Base-by-base conservation (phyloP, 2,329 filamentous ascomycete species). In the Clonostachys rosea region DNA sequence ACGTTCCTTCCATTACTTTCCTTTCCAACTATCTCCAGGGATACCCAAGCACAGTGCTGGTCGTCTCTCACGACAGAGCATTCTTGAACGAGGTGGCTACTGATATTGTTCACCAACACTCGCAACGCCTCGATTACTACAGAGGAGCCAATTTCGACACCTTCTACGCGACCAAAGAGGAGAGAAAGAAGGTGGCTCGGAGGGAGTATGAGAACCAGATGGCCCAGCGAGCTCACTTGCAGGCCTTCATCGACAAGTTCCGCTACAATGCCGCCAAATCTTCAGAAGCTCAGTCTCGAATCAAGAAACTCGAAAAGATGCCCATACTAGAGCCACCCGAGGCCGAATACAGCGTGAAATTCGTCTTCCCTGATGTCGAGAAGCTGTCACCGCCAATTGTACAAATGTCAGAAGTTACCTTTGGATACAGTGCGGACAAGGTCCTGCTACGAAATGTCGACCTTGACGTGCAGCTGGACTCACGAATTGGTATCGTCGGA, bases 211-310 rank as follows among this genome's bases (percentile, higher is more conserved):
- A 99, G 70, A 97, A 95, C 69, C 94, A 99, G 64, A 96, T 97
- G 90, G 90, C 79, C 1, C 84, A 92, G 68, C 82, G 94, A 57
- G 90, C 91, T 34, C 94, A 99, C 75, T 72, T 99, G 53, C 94
- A 99, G 74, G 86, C 89, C 30, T 99, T 99, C 70, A 99, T 99
- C 71, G 94, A 99, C 79, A 99, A 99, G 72, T 99, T 99, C 79
- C 84, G 94, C 46, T 99, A 99, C 79, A 99, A 99, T 64, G 94
- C 94, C 30, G 94, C 92, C 61, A 99, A 99, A 69, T 96, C 94
- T 1, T 96, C 92, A 9, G 94, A 99, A 75, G 94, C 94, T 2
- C 94, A 99, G 64, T 97, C 92, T 1, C 86, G 94, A 61, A 97
- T 99, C 80, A 99, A 99, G 79, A 99, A 99, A 66, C 76, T 99